Conservation (phyloP, 208 protist species). For the Acanthamoeba rhysodes region DNA sequence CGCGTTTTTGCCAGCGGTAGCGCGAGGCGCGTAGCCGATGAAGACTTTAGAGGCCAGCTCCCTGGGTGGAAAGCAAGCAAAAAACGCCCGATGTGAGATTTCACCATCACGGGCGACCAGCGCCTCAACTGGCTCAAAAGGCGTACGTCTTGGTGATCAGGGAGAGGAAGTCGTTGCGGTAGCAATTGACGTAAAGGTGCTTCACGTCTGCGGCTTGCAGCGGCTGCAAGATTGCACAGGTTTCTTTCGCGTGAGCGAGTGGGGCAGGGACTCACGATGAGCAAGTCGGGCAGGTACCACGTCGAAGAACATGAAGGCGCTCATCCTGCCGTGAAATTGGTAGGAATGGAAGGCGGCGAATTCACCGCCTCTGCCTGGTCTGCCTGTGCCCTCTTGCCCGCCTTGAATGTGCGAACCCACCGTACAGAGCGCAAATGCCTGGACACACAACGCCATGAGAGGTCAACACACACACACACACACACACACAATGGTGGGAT, state of each 20-base stretch:
- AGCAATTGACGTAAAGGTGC: conserved; percentile 36
- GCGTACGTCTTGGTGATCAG: conserved; percentile 60
- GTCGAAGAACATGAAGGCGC: conserved; percentile 63
- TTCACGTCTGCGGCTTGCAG: conserved; percentile 42
- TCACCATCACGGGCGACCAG: background rate
- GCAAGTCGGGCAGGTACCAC: background rate
- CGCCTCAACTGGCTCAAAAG: background rate
- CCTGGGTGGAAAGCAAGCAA: background rate
- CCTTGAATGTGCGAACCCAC: conserved; percentile 64
- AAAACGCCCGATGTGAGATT: background rate
- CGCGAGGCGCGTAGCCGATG: conserved; percentile 30
- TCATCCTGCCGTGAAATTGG: conserved; percentile 36
- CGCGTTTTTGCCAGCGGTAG: background rate
- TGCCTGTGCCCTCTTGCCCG: background rate
- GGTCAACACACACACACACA: background rate
- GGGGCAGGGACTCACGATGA: background rate
- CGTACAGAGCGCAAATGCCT: conserved; percentile 55
- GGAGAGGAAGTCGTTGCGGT: conserved; percentile 68
- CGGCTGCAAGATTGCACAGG: background rate
- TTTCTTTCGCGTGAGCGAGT: background rate
- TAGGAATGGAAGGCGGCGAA: conserved; percentile 69
- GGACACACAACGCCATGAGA: background rate
- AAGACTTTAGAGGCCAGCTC: conserved; percentile 42
- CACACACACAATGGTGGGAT: background rate
- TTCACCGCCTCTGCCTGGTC: background rate